These are phyloP conservation scores for Telopea speciosissima DNA, from an alignment of 177 flowering plant genomes.

Conservation along the genomic window DNA sequence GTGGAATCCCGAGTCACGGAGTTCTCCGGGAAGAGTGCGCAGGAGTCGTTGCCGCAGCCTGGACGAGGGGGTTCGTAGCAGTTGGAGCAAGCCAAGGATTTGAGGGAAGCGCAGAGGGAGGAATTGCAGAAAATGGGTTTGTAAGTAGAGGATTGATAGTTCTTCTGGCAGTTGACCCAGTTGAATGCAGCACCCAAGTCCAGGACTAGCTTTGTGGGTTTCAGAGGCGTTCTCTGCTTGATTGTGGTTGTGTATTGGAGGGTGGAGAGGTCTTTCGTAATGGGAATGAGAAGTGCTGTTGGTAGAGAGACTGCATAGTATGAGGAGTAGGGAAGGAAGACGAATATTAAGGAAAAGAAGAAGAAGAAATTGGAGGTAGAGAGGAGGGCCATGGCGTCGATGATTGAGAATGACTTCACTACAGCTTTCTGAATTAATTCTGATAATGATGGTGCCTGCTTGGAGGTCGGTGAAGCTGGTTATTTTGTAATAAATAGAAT, in stretches of 20 bases:
- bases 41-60: constrained; percentile 24
- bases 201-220: constrained; percentile 20
- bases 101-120: constrained; percentile 21
- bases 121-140: constrained; percentile 24
- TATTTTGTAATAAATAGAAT: too few species aligned
- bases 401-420: too few species aligned
- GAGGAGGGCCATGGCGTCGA: background rate
- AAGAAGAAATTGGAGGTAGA: too few species aligned
- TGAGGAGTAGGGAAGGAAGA: too few species aligned
- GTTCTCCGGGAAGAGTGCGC: constrained; percentile 21
- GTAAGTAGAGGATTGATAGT: constrained; percentile 20
- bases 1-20: constrained; percentile 11
- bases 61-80: constrained; percentile 16
- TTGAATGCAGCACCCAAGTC: constrained; percentile 27
- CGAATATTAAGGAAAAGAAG: too few species aligned
- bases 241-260: constrained; percentile 15
- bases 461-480: too few species aligned
- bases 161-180: constrained; percentile 22
- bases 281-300: too few species aligned
- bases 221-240: constrained; percentile 25
- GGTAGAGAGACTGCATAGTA: too few species aligned
- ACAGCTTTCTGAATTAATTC: too few species aligned
- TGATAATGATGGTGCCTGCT: too few species aligned
- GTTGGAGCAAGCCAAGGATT: constrained; percentile 18
- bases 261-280: constrained; percentile 22